phyloP scores from a whole-genome alignment of 148 eudicot species.

The Cornus kousa region DNA sequence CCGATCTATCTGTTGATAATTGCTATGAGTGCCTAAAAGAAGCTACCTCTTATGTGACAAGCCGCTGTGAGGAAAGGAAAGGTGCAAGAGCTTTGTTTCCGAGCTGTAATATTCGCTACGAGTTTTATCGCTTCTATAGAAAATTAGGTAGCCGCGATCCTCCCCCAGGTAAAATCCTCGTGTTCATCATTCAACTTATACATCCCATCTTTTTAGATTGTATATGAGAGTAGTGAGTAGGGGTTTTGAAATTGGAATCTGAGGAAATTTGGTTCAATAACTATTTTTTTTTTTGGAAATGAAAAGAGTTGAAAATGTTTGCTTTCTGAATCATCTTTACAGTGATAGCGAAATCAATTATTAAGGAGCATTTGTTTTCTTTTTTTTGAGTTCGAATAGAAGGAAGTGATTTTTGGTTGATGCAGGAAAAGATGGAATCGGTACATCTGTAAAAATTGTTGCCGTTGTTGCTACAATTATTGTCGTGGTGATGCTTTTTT shows the following conservation, averaged over 20 bases:
- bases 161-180: not conserved
- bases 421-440: not conserved
- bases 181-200: too few species aligned
- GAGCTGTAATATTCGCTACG: slow-evolving; percentile 9
- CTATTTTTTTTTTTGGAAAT: too few species aligned
- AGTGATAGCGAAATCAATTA: too few species aligned
- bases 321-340: too few species aligned
- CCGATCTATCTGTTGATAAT: slow-evolving; percentile 20
- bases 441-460: not conserved
- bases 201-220: too few species aligned
- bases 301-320: too few species aligned
- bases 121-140: slow-evolving; percentile 15
- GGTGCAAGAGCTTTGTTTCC: slow-evolving; percentile 21
- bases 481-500: not conserved
- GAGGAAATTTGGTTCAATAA: too few species aligned
- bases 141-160: not conserved
- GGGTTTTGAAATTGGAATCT: too few species aligned
- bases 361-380: not conserved
- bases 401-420: not conserved
- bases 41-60: not conserved
- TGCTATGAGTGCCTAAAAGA: slow-evolving; percentile 20
- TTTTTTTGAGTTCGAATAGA: not conserved
- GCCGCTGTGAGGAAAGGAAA: not conserved
- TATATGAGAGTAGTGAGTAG: too few species aligned
- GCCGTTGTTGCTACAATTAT: not conserved